Evolutionary conservation across 495 filamentous ascomycete genomes (phyloP).

Genomic region (Astrocystis sublimbata): DNA sequence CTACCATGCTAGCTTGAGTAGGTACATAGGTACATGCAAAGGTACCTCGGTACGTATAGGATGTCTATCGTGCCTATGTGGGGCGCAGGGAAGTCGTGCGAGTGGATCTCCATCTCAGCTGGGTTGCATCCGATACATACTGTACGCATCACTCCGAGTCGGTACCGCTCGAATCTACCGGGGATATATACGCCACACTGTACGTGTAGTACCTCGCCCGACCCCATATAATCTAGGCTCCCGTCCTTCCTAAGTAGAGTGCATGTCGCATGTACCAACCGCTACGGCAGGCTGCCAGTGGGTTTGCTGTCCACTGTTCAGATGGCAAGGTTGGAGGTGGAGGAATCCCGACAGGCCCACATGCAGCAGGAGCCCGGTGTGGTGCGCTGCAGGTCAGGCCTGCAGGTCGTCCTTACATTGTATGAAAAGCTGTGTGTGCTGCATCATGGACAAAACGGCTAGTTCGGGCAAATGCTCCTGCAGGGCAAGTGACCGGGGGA

Average conservation of each 20-base stretch:
- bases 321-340: slow-evolving; percentile 3
- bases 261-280: neutral
- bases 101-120: too few species aligned
- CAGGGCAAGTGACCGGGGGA: neutral
- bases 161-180: too few species aligned
- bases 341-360: slow-evolving; percentile 4
- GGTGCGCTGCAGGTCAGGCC: slow-evolving; percentile 1
- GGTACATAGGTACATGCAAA: neutral
- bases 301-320: neutral
- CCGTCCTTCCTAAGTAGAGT: too few species aligned
- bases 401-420: neutral
- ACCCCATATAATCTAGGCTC: too few species aligned
- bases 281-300: slow-evolving; percentile 6
- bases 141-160: too few species aligned
- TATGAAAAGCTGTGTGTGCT: neutral
- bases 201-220: too few species aligned
- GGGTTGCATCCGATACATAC: too few species aligned
- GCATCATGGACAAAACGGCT: slow-evolving; percentile 8
- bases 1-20: neutral
- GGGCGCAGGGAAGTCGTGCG: too few species aligned
- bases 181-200: too few species aligned
- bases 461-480: slow-evolving; percentile 8
- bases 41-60: neutral
- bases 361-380: neutral
- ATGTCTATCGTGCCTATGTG: neutral